Evolutionary conservation across 2,329 filamentous ascomycete species (phyloP), one percentile per base, ranked within the genome.

Genomic region (Rutstroemia sp.): DNA sequence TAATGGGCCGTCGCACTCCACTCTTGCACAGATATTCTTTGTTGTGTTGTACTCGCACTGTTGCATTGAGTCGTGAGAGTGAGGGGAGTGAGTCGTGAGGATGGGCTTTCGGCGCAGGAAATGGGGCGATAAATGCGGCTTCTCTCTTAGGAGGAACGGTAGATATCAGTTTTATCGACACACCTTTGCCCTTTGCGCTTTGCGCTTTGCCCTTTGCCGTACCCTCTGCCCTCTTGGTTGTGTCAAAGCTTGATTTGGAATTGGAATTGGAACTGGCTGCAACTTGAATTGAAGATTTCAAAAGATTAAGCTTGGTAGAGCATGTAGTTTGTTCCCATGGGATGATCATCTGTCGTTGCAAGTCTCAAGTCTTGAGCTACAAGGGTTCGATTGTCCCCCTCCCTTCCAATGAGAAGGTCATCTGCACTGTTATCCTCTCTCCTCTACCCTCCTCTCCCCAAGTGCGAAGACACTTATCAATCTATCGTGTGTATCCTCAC

Each of bases 371-470:
- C 10, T 34, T 9, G 12, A 34, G 37, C 30, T 37, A 18, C 50
- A 47, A 53, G 51, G 51, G 30, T 25, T 53, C 18, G 12, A 27
- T 12, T 5, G 16, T n/a, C 51, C 51, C 50, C 51, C 9, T 47
- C 51, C 19, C 38, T 25, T 7, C 51, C 51, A 53, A 53, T 53
- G 19, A 53, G 38, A 53, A 47, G 51, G 51, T 53, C 51, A 53
- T 53, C 51, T 53, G 51, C 51, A 37, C 51, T 30, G 4, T 30
- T 18, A 25, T 37, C 27, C 34, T 34, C 41, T 48, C 9, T 30
- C 42, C 19, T 18, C 41, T 37, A 47, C 47, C 48, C 30, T 23
- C 27, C 41, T 34, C 30, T 12, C 2, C 9, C 10, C 12, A 27
- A 25, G 27, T 6, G 47, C 47, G 23, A 27, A 48, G 51, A 53